A percentile compares a stretch with the other conserved stretches of the same genome.
Conservation (phyloP, 305 asterid species). For the Petunia hybrid region DNA sequence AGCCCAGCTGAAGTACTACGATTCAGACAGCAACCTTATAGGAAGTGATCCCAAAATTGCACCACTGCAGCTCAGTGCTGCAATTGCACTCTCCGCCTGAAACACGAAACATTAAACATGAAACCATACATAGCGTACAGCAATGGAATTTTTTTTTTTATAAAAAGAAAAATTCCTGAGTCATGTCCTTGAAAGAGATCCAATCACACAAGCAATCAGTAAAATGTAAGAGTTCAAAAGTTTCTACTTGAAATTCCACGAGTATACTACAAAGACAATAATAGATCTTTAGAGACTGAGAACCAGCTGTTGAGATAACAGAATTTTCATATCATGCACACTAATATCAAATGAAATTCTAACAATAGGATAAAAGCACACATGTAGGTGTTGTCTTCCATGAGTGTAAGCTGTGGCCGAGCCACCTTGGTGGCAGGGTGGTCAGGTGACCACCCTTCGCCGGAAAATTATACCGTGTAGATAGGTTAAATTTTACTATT, state of each 20-base stretch:
- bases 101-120: constrained; percentile 29
- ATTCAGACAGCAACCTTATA: constrained; percentile 58
- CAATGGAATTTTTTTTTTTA: not conserved
- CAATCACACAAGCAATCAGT: not conserved
- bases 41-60: constrained; percentile 91
- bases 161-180: too few species aligned
- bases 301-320: not conserved
- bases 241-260: not conserved
- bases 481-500: too few species aligned
- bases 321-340: constrained; percentile 1
- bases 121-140: not conserved
- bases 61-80: constrained; percentile 96
- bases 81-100: constrained; percentile 97
- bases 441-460: too few species aligned
- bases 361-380: not conserved
- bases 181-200: not conserved
- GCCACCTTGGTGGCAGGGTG: too few species aligned
- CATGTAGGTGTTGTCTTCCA: constrained; percentile 2
- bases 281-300: not conserved
- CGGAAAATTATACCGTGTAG: too few species aligned
- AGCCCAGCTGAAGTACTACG: not conserved
- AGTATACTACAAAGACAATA: not conserved
- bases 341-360: constrained; percentile 10
- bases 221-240: constrained; percentile 19
- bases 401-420: not conserved